Conservation (phyloP, 2,329 filamentous ascomycete species). For the Aspergillus sclerotialis region DNA sequence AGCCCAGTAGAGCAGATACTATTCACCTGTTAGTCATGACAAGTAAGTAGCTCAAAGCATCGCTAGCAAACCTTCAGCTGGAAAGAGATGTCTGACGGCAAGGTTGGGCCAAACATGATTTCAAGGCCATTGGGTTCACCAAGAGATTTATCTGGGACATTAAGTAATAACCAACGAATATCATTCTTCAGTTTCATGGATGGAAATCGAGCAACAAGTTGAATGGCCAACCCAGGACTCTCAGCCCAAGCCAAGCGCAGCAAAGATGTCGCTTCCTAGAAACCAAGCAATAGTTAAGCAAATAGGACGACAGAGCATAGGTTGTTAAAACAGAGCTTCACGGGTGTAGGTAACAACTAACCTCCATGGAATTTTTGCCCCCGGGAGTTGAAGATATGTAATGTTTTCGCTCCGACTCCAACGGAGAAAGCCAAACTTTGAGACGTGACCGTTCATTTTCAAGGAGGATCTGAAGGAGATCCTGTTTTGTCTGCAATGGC, state of each 20-base stretch:
- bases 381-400: constrained; percentile 41
- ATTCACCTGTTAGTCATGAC: constrained; percentile 20
- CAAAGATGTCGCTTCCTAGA: constrained; percentile 54
- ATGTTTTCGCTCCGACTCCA: constrained; percentile 57
- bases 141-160: constrained; percentile 75
- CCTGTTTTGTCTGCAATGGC: constrained; percentile 69
- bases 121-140: constrained; percentile 75
- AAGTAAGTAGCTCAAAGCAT: background rate
- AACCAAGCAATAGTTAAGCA: constrained; percentile 10
- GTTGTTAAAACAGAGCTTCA: too few relatives aligned
- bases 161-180: constrained; percentile 71
- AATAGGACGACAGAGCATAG: background rate
- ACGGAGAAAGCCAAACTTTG: constrained; percentile 80
- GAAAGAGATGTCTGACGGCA: constrained; percentile 72
- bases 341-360: constrained; percentile 12
- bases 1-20: constrained; percentile 90
- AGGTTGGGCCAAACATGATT: constrained; percentile 66
- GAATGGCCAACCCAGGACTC: constrained; percentile 77
- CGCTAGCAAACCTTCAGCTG: constrained; percentile 65
- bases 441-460: constrained; percentile 79
- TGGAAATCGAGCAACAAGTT: constrained; percentile 72
- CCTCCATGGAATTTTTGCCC: constrained; percentile 35
- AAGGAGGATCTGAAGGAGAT: constrained; percentile 71
- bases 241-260: constrained; percentile 82
- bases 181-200: constrained; percentile 66